These are phyloP conservation scores for Rhodocollybia butyracea DNA, from an alignment of 768 basidiomycete species.

Conservation along the genomic window DNA sequence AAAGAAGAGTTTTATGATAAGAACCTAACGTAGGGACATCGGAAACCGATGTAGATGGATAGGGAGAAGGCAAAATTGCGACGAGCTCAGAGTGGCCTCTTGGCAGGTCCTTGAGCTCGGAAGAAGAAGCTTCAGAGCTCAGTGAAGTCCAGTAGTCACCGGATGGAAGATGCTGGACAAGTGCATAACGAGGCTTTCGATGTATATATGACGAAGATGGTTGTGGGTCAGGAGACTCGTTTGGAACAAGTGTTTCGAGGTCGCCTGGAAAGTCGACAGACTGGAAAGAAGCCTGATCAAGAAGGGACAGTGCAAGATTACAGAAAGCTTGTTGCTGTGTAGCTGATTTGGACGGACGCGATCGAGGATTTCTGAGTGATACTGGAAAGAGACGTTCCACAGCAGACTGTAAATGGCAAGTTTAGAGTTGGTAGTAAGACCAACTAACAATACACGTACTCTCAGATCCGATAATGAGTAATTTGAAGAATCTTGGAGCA, in stretches of 20 bases:
- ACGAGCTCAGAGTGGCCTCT: conserved; percentile 77
- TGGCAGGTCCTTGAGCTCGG: conserved; percentile 46
- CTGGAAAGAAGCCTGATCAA: conserved; percentile 64
- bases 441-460: conserved; percentile 35
- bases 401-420: conserved; percentile 43
- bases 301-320: conserved; percentile 65
- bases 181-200: conserved; percentile 57
- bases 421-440: conserved; percentile 12
- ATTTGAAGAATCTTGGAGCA: conserved; percentile 50
- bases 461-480: conserved; percentile 55
- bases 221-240: conserved; percentile 14
- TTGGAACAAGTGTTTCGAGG: conserved; percentile 38
- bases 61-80: conserved; percentile 65
- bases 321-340: conserved; percentile 74
- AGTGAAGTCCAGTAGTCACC: conserved; percentile 82
- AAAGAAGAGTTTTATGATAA: conserved; percentile 44
- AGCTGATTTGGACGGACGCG: conserved; percentile 59
- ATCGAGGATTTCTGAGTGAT: conserved; percentile 56
- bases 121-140: conserved; percentile 29
- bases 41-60: conserved; percentile 29
- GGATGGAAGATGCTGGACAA: conserved; percentile 74
- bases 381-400: conserved; percentile 67
- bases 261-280: conserved; percentile 43
- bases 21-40: conserved; percentile 50
- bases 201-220: conserved; percentile 15